Evolutionary conservation across 257 asterid genomes (phyloP).

Genomic region (Forsythia suspensa): DNA sequence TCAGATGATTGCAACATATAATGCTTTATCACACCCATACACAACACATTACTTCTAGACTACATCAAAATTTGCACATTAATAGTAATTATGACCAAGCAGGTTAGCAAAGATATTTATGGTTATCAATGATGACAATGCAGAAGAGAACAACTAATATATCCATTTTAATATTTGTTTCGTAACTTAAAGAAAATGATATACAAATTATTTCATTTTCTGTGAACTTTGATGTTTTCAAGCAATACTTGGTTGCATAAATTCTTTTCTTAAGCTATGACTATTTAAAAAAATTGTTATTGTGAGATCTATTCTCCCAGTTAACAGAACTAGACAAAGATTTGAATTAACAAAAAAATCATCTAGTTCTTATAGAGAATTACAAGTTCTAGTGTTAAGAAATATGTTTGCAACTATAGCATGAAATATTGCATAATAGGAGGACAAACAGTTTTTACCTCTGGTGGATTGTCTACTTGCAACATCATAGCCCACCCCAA

Average conservation of each 20-base stretch:
- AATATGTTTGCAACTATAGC: slow-evolving; percentile 3
- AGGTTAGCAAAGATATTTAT: not conserved
- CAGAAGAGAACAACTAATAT: not conserved
- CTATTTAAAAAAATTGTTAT: not conserved
- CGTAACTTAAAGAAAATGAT: not conserved
- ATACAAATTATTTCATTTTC: too few relatives aligned
- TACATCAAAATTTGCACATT: not conserved
- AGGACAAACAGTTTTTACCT: slow-evolving; percentile 47
- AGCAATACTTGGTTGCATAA: not conserved
- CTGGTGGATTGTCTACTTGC: slow-evolving; percentile 68
- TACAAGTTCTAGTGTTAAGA: not conserved
- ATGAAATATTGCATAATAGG: slow-evolving; percentile 1
- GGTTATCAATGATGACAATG: not conserved
- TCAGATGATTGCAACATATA: too few relatives aligned
- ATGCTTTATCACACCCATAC: too few relatives aligned
- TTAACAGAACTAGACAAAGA: slow-evolving; percentile 12
- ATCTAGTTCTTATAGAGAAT: slow-evolving; percentile 12
- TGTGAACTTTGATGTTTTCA: not conserved
- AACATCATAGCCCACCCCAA: slow-evolving; percentile 40
- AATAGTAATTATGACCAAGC: not conserved
- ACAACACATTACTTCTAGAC: too few relatives aligned
- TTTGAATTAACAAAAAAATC: slow-evolving; percentile 1
- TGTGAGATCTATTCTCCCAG: not conserved
- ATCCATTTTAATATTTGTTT: not conserved
- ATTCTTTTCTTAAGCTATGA: not conserved